Base-by-base conservation (phyloP, 1,139 yeast genomes). In the Yamadazyma sp. region DNA sequence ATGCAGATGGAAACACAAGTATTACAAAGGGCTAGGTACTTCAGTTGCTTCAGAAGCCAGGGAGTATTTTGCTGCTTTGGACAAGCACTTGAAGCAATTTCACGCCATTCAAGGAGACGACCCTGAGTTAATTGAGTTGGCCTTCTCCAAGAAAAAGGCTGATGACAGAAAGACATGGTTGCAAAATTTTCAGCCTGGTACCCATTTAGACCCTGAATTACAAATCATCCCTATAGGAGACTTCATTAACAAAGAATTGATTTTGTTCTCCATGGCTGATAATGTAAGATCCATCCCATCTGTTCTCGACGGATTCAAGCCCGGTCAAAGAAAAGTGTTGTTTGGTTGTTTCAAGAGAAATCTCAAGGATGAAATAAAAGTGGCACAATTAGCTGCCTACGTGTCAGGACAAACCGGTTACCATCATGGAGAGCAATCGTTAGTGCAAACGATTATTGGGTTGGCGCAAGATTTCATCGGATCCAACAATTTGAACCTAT, bases 111-210 rank as follows among this genome's bases (percentile, higher is more conserved):
- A 86, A 60, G 88, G 79, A 5, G 87, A 83, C 26, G 99, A 94
- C 55, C 79, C 78, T 44, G 81, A 76, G n/a, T 69, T 78, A 26
- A 89, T 94, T 54, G 98, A 94, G 56, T 70, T 94, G 44, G 99
- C 98, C 0, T 94, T 94, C 54, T 86, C 96, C 3, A 94, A 94
- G 62, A 87, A 86, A 60, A 89, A 87, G 51, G 98, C 98, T 0
- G 98, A 94, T 61, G 97, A 89, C 47, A 84, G 99, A 70, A 94
- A 94, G 58, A 96, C 89, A 53, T 94, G 99, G 98, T 72, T 94
- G 41, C 84, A 95, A 54, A 83, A 81, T 14, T 88, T 80, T 60
- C 79, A 78, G 48, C 97, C 97, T 0, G 98, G 98, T 17, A 89
- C 97, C 0, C 92, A 84, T 54, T 72, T 92, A 52, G 98, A 92